A percentile compares a stretch with the other conserved stretches of the same genome.
Evolutionary conservation across 176 grass and related monocot species (phyloP).

Genomic region (Guadua angustifolia): DNA sequence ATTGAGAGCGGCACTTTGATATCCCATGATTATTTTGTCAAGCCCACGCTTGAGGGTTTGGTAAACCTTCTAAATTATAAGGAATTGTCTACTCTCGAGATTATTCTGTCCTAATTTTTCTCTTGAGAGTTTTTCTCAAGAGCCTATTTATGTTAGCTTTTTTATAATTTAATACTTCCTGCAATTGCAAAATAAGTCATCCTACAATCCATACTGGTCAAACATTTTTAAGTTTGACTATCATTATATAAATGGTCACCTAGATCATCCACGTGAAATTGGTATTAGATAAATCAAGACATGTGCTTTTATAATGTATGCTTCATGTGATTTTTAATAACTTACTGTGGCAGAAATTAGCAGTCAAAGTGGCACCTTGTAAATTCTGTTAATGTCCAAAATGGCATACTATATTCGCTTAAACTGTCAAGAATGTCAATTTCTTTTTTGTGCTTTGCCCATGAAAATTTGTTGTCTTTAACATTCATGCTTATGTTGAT

Average conservation of each 20-base stretch:
- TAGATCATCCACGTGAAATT: neutral
- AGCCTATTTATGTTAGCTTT: too few relatives aligned
- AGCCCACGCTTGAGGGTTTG: neutral
- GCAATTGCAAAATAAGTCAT: too few relatives aligned
- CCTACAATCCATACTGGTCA: too few relatives aligned
- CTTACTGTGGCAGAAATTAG: neutral
- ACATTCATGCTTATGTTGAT: slow-evolving; percentile 14
- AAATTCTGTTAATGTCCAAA: neutral
- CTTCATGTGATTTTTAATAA: neutral
- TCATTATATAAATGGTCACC: neutral
- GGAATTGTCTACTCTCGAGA: neutral
- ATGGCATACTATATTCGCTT: neutral
- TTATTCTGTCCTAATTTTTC: neutral
- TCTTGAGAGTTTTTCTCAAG: too few relatives aligned
- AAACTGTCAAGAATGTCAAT: neutral
- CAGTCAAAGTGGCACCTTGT: neutral
- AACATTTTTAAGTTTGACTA: neutral
- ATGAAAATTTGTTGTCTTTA: neutral
- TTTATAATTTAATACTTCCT: too few relatives aligned
- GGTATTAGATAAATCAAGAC: neutral
- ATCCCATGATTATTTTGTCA: slow-evolving; percentile 48
- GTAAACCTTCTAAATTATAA: neutral
- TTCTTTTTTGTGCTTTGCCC: neutral
- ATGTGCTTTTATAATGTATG: neutral
- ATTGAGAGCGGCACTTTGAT: slow-evolving; percentile 64